Evolutionary conservation across 495 filamentous ascomycete genomes (phyloP).

Genomic region (Aspergillus conjunctus): DNA sequence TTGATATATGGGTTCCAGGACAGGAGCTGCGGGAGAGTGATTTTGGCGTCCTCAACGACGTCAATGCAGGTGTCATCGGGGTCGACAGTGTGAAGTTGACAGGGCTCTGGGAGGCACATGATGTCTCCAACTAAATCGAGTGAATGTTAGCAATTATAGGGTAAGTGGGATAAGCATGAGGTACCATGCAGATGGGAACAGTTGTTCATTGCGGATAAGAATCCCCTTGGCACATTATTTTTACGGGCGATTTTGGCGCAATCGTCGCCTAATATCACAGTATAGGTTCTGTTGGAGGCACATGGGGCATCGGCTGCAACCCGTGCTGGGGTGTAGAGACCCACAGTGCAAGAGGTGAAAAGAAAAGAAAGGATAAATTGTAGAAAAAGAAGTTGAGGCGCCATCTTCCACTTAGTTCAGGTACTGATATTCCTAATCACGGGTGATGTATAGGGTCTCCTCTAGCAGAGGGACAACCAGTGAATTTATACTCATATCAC

Average conservation of each 20-base stretch:
- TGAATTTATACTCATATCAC: too few species aligned
- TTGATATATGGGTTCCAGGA: constrained; percentile 19
- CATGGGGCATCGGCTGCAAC: background rate
- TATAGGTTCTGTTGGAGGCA: constrained; percentile 6
- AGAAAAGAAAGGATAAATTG: background rate
- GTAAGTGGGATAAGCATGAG: background rate
- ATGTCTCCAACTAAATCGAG: constrained; percentile 1
- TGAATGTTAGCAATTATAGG: background rate
- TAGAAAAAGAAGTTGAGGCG: background rate
- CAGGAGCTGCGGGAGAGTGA: constrained; percentile 1
- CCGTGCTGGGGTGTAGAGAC: background rate
- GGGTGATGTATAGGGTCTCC: too few species aligned
- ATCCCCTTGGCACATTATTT: constrained; percentile 6
- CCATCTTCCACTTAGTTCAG: too few species aligned
- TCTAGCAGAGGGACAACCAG: too few species aligned
- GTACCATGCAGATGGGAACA: constrained; percentile 12
- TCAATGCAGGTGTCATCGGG: background rate
- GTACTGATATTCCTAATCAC: too few species aligned
- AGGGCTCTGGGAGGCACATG: constrained; percentile 9
- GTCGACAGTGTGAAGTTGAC: background rate
- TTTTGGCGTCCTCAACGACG: background rate
- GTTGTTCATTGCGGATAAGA: constrained; percentile 6
- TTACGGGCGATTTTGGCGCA: constrained; percentile 6
- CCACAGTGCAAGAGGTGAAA: background rate
- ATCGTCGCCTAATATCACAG: constrained; percentile 6